A percentile compares a stretch with the other conserved stretches of the same genome.
Evolutionary conservation across 371 early-diverging fungal species (phyloP).

Genomic region (Sporodiniella umbellata): DNA sequence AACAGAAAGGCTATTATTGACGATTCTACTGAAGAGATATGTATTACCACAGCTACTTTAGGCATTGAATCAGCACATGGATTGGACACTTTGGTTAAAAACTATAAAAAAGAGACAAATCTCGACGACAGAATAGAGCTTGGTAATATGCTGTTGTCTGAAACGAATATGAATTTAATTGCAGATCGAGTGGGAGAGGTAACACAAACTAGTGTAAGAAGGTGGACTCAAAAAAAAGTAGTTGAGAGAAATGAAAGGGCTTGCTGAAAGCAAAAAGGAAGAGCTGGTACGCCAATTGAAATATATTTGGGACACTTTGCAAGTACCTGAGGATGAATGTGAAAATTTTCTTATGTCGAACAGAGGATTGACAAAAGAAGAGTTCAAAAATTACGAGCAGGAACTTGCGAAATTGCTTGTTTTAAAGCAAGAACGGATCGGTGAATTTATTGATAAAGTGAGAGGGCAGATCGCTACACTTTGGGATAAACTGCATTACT

Average conservation of each 20-base stretch:
- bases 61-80: constrained; percentile 17
- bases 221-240: constrained; percentile 2
- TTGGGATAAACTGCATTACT: constrained; percentile 44
- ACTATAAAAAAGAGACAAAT: constrained; percentile 10
- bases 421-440: constrained; percentile 36
- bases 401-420: constrained; percentile 22
- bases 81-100: constrained; percentile 15
- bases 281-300: constrained; percentile 28
- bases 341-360: constrained; percentile 21
- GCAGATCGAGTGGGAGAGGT: constrained; percentile 12
- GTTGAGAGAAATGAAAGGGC: constrained; percentile 27
- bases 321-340: constrained; percentile 21
- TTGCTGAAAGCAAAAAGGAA: constrained; percentile 32
- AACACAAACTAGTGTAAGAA: neutral
- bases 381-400: constrained; percentile 32
- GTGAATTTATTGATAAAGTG: constrained; percentile 37
- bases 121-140: constrained; percentile 13
- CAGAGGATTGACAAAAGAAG: constrained; percentile 20
- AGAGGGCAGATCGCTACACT: constrained; percentile 28
- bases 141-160: constrained; percentile 16
- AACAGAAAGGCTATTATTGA: constrained; percentile 10
- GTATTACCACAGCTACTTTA: constrained; percentile 11
- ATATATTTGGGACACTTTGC: constrained; percentile 38
- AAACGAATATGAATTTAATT: constrained; percentile 14
- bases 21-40: constrained; percentile 9